Conservation (phyloP, 805 yeast genomes). For the Pichia insulana region DNA sequence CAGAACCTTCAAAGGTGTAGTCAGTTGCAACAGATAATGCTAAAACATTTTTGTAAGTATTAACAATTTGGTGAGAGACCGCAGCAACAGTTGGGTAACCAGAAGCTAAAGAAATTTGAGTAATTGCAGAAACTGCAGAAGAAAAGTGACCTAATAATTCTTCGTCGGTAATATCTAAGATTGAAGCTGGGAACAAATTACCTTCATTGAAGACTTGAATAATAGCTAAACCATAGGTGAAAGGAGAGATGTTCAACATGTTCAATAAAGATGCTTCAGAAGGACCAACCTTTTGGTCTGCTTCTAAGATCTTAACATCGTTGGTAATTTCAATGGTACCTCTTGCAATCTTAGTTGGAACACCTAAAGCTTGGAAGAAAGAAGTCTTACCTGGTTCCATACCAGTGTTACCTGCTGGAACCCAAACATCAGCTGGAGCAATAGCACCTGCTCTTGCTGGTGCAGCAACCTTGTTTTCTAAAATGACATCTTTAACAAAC, state of each 20-base stretch:
- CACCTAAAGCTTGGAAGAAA: slow-evolving; percentile 99
- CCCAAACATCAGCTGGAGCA: slow-evolving; percentile 96
- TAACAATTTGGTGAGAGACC: slow-evolving; percentile 96
- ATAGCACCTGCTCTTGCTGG: slow-evolving; percentile 99
- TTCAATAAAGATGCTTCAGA: slow-evolving; percentile 98
- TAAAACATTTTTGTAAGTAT: slow-evolving; percentile 98
- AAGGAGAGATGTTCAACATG: slow-evolving; percentile 99
- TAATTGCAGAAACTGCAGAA: slow-evolving; percentile 86
- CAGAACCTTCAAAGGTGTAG: slow-evolving; percentile 98
- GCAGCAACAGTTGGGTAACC: slow-evolving; percentile 99
- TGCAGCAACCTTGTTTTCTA: slow-evolving; percentile 96
- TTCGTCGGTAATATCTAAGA: slow-evolving; percentile 97
- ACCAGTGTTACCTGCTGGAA: slow-evolving; percentile 99
- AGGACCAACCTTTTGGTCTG: slow-evolving; percentile 89
- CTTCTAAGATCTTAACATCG: slow-evolving; percentile 91
- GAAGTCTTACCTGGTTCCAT: slow-evolving; percentile 99
- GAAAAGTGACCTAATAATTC: slow-evolving; percentile 90
- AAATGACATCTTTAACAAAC: slow-evolving; percentile 79
- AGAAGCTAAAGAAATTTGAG: slow-evolving; percentile 93
- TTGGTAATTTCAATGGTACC: slow-evolving; percentile 99
- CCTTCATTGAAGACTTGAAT: slow-evolving; percentile 98
- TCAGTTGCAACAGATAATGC: slow-evolving; percentile 98
- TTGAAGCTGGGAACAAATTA: slow-evolving; percentile 92
- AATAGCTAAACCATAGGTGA: slow-evolving; percentile 96
- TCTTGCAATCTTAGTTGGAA: slow-evolving; percentile 99